These are phyloP conservation scores for Incumbomyces lentus DNA, from an alignment of 2,329 filamentous ascomycete genomes.

Conservation along the genomic window DNA sequence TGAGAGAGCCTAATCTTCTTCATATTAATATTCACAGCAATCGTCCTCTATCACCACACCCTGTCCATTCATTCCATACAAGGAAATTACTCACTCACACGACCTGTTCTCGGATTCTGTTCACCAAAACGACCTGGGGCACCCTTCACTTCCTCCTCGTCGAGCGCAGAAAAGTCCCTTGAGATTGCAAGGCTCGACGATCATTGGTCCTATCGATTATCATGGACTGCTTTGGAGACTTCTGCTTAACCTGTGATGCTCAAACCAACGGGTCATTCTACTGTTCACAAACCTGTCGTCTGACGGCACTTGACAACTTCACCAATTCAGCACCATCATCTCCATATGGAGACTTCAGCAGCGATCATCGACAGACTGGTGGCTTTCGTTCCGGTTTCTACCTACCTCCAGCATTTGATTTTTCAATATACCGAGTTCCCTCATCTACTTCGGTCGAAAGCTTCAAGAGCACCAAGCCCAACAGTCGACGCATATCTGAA, in stretches of 20 bases:
- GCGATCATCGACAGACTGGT: constrained; percentile 44
- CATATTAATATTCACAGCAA: too few species aligned
- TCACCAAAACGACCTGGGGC: too few species aligned
- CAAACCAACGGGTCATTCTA: constrained; percentile 74
- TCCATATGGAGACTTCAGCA: constrained; percentile 41
- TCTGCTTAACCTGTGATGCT: constrained; percentile 88
- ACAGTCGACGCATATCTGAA: constrained; percentile 51
- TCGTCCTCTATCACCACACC: too few species aligned
- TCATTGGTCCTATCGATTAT: neutral
- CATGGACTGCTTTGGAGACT: constrained; percentile 67
- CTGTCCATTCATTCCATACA: too few species aligned
- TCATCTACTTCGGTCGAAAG: constrained; percentile 48
- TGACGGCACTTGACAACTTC: constrained; percentile 64
- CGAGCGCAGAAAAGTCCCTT: too few species aligned
- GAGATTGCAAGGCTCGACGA: too few species aligned
- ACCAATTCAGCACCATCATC: constrained; percentile 27
- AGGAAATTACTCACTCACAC: too few species aligned
- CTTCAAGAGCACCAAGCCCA: constrained; percentile 53
- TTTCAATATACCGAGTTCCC: constrained; percentile 42
- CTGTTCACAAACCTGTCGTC: constrained; percentile 83
- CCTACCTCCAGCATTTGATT: constrained; percentile 67
- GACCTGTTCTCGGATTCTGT: too few species aligned
- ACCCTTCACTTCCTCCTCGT: too few species aligned
- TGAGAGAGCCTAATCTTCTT: too few species aligned
- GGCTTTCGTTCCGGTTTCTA: constrained; percentile 50